Evolutionary conservation across 345 rosid genomes (phyloP).

Genomic region (Citrus mangshanensis): DNA sequence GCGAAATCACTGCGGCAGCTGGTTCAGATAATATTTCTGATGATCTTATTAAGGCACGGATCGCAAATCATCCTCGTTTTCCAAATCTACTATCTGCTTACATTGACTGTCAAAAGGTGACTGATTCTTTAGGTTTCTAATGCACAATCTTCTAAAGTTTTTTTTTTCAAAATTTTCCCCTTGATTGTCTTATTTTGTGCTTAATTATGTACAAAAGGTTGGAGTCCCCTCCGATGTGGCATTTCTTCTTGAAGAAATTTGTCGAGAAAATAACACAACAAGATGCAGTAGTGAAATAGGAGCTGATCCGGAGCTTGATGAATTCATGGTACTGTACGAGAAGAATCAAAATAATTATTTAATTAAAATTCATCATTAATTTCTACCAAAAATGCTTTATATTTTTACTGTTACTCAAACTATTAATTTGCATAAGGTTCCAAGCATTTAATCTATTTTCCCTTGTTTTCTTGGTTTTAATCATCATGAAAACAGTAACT

Average conservation of each 20-base stretch:
- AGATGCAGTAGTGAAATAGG: constrained; percentile 33
- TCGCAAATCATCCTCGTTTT: constrained; percentile 60
- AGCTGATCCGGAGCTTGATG: constrained; percentile 65
- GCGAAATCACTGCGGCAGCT: constrained; percentile 2
- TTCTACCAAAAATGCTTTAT: too few species aligned
- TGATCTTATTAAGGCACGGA: constrained; percentile 58
- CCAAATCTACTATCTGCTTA: constrained; percentile 56
- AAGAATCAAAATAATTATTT: neutral
- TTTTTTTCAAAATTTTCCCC: neutral
- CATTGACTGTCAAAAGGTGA: constrained; percentile 61
- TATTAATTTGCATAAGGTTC: too few species aligned
- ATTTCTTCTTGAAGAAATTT: constrained; percentile 46
- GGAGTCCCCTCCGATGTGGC: constrained; percentile 60
- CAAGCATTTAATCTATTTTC: too few species aligned
- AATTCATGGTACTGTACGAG: constrained; percentile 51
- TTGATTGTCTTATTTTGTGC: neutral
- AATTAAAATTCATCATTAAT: too few species aligned
- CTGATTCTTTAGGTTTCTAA: neutral
- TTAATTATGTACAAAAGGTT: constrained; percentile 23
- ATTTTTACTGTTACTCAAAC: too few species aligned
- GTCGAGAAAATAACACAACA: constrained; percentile 29
- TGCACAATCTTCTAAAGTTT: too few species aligned
- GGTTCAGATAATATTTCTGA: constrained; percentile 32
- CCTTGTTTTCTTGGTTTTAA: neutral
- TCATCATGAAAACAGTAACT: neutral